Conservation (phyloP, 192 early-diverging fungal genomes). For the Spizellomyces punctatus region DNA sequence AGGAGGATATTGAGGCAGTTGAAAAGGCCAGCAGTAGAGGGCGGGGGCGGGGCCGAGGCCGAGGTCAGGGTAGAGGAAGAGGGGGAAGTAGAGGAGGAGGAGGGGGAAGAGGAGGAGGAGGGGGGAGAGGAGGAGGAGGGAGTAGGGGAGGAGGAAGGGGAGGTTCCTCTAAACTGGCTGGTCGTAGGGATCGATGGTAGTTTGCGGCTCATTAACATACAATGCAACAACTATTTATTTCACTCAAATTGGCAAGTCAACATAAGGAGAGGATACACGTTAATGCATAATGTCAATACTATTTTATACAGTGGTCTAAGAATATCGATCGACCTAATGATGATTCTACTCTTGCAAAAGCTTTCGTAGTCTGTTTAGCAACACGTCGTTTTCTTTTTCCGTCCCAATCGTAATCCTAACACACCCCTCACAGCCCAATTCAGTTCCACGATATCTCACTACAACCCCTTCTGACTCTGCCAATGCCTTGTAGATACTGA, state of each 20-base stretch:
- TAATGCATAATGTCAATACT: background rate
- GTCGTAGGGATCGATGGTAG: background rate
- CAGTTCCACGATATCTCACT: conserved; percentile 90
- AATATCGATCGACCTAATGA: background rate
- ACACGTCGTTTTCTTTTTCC: conserved; percentile 71
- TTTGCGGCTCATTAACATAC: background rate
- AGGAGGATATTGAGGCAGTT: conserved; percentile 35
- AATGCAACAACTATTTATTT: background rate
- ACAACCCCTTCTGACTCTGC: conserved; percentile 87
- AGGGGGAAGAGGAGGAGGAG: background rate
- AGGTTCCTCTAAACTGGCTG: background rate
- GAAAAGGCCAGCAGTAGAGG: conserved; percentile 24
- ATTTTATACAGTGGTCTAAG: background rate
- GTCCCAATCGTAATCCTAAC: conserved; percentile 95
- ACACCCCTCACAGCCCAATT: conserved; percentile 91
- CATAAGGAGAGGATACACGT: background rate
- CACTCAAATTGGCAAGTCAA: background rate
- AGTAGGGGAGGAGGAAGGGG: background rate
- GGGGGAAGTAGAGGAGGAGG: conserved; percentile 8
- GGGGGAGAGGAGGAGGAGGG: background rate
- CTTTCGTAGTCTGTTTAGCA: conserved; percentile 55
- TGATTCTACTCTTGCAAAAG: background rate
- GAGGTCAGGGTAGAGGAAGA: conserved; percentile 8
- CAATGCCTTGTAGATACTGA: conserved; percentile 76
- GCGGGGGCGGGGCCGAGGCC: conserved; percentile 6